Evolutionary conservation across 2,329 filamentous ascomycete species (phyloP), one percentile per base, ranked within the genome.

Genomic region (Sclerotinia glacialis): DNA sequence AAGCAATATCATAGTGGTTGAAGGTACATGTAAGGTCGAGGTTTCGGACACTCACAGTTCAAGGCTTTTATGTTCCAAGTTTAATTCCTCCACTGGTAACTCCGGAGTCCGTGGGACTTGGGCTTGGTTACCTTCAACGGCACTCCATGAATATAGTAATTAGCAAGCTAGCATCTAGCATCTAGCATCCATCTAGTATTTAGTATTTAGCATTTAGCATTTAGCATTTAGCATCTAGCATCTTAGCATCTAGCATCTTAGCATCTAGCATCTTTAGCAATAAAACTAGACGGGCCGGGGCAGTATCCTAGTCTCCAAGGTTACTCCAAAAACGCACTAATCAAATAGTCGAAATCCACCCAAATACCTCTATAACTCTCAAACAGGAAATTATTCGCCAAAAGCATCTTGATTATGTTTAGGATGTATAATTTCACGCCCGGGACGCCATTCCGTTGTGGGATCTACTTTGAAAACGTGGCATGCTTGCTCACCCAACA

Each of bases 401-500:
- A 47, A 56, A 31, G 58, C 23, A 47, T 64, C 62, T 64, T 47
- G 50, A 64, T 64, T 64, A 34, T 55, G 47, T 31, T 18, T 64
- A 52, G 62, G 26, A 21, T 58, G 11, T 64, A 28, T 46, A 26
- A 26, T 34, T 34, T 42, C 40, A 31, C 18, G 11, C 50, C 21
- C 21, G 28, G 52, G 49, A 26, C 50, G 31, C 28, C 61, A 44
- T 64, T 64, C 40, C 62, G 62, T 34, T 58, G 26, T 37, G 34
- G 62, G 60, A 63, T 63, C 60, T 52, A 34, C 31, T 42, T 31
- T 9, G 47, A 64, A 64, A 64, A 64, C 62, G 62, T 64, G 62
- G 62, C 62, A 64, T 47, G 62, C 62, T 64, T 55, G 62, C 62
- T 53, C 60, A 54, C 60, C 60, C 60, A 63, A 63, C 60, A 62